Percentiles rank a stretch among this genome's conserved stretches.
Conservation (phyloP, 1,139 yeast species). For the Suhomyces bokatorum region DNA sequence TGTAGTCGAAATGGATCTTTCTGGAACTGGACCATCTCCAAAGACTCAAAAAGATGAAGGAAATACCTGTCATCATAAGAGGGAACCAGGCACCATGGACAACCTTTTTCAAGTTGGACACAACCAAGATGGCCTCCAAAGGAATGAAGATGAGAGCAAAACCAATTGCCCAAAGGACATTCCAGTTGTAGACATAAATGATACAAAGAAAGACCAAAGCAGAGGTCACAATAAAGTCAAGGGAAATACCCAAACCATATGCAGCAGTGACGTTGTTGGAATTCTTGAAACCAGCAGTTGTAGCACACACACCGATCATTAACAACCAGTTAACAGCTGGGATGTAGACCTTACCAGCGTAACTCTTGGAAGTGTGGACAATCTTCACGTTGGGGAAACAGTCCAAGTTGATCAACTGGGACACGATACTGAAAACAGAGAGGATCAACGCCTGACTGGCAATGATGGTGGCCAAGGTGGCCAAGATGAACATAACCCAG, state of each 20-base stretch:
- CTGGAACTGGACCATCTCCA: constrained; percentile 52
- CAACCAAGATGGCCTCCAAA: constrained; percentile 46
- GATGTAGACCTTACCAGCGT: constrained; percentile 52
- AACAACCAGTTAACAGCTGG: constrained; percentile 50
- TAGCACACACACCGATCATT: constrained; percentile 49
- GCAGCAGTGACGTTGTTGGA: constrained; percentile 57
- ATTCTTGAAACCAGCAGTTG: constrained; percentile 54
- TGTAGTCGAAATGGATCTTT: constrained; percentile 39
- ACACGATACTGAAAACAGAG: constrained; percentile 53
- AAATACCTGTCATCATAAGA: constrained; percentile 40
- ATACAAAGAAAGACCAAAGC: constrained; percentile 45
- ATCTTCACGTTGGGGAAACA: constrained; percentile 53
- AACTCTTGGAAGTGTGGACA: constrained; percentile 43
- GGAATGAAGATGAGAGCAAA: constrained; percentile 46
- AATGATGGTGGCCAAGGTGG: constrained; percentile 55
- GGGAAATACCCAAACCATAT: constrained; percentile 58
- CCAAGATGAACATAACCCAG: constrained; percentile 55
- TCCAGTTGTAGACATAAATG: constrained; percentile 45
- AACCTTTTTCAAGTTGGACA: constrained; percentile 51
- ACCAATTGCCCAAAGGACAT: constrained; percentile 33
- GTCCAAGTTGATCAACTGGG: constrained; percentile 54
- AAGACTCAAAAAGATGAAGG: constrained; percentile 32
- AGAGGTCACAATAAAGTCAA: constrained; percentile 56
- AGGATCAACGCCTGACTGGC: constrained; percentile 62
- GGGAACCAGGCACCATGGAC: constrained; percentile 65